phyloP scores from a whole-genome alignment of 768 basidiomycete species.

The Nidula microcarpa region DNA sequence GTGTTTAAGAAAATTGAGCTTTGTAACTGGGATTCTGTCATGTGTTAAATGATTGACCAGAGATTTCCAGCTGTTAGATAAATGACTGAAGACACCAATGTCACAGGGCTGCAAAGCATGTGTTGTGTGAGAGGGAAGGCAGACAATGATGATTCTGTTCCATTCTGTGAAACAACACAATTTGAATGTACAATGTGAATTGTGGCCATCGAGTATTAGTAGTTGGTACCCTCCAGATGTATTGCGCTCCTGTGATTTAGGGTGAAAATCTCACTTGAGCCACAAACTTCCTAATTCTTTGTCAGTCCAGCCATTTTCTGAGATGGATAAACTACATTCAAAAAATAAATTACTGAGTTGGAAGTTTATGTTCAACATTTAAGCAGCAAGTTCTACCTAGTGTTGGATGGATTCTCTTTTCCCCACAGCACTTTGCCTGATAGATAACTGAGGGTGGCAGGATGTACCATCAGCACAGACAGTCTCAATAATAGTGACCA shows the following conservation, averaged over 20 bases:
- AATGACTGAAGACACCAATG: too few species aligned
- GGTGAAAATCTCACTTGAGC: conserved; percentile 29
- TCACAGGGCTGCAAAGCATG: conserved; percentile 32
- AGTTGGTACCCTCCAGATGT: conserved; percentile 16
- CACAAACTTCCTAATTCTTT: conserved; percentile 26
- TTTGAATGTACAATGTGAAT: conserved; percentile 26
- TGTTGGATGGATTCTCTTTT: conserved; percentile 20
- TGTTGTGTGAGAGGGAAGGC: conserved; percentile 32
- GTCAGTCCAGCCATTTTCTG: conserved; percentile 36
- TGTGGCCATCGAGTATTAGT: conserved; percentile 35
- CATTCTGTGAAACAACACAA: conserved; percentile 22
- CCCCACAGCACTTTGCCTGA: conserved; percentile 18
- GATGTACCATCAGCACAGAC: conserved; percentile 31
- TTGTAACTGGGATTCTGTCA: conserved; percentile 16
- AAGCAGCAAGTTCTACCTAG: conserved; percentile 21
- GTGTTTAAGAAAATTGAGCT: conserved; percentile 19
- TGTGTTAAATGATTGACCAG: conserved; percentile 11
- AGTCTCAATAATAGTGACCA: conserved; percentile 39
- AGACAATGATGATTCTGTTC: conserved; percentile 27
- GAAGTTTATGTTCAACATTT: too few species aligned
- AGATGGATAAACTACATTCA: conserved; percentile 21
- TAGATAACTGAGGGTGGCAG: conserved; percentile 29
- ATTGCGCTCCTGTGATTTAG: conserved; percentile 11
- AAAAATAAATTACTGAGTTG: too few species aligned
- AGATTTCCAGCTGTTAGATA: too few species aligned